phyloP scores from a whole-genome alignment of 1,284 basidiomycete genomes.

The Inonotus hispidus region DNA sequence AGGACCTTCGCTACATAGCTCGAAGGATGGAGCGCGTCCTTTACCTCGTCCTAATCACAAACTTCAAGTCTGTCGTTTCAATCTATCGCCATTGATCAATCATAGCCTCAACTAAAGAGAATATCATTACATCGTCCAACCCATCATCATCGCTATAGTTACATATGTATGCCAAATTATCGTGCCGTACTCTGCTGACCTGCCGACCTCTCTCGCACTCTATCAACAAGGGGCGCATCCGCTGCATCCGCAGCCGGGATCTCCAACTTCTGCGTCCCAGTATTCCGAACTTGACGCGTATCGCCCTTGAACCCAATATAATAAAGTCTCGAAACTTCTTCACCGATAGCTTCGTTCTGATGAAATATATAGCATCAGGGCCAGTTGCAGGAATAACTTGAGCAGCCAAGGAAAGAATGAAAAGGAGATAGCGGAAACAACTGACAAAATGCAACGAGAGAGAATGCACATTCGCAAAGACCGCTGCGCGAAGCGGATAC shows the following conservation, averaged over 20 bases:
- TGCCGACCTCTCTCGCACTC: slow-evolving; percentile 49
- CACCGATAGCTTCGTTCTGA: slow-evolving; percentile 62
- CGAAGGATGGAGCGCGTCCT: too few species aligned
- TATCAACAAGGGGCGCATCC: slow-evolving; percentile 60
- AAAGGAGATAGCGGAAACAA: slow-evolving; percentile 14
- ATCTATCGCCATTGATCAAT: too few species aligned
- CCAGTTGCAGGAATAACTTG: too few species aligned
- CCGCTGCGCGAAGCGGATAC: slow-evolving; percentile 70
- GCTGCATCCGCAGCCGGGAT: slow-evolving; percentile 66
- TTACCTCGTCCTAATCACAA: too few species aligned
- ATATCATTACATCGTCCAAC: neutral
- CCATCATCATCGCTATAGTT: neutral
- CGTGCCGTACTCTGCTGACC: slow-evolving; percentile 52
- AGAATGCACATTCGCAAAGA: slow-evolving; percentile 68
- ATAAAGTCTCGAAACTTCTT: slow-evolving; percentile 59
- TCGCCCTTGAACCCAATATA: slow-evolving; percentile 82
- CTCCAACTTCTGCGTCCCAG: slow-evolving; percentile 56
- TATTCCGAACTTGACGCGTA: slow-evolving; percentile 47
- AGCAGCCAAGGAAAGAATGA: neutral
- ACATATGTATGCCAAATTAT: slow-evolving; percentile 21
- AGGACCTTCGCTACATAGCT: too few species aligned
- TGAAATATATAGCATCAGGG: too few species aligned
- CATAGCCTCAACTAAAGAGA: neutral
- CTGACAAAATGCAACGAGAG: slow-evolving; percentile 76
- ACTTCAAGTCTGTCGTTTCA: too few species aligned